Percentiles rank a stretch among this genome's conserved stretches.
Conservation (phyloP, 2,329 filamentous ascomycete genomes). For the Exophiala phaeomuriformis region DNA sequence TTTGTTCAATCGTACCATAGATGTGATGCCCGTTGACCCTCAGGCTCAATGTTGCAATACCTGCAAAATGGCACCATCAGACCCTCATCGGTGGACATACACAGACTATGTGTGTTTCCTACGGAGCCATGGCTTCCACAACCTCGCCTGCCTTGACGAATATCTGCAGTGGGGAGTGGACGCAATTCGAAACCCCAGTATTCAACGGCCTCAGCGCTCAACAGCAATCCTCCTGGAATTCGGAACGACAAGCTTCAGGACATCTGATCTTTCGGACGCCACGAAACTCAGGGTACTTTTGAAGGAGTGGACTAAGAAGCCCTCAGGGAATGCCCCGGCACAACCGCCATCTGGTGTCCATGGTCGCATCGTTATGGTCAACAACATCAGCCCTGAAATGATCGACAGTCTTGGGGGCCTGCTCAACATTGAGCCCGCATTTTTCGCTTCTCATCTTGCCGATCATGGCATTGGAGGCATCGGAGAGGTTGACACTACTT, state of each 20-base stretch:
- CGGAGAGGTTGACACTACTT: constrained; percentile 14
- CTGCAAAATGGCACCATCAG: constrained; percentile 23
- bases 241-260: constrained; percentile 16
- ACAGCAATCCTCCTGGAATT: constrained; percentile 22
- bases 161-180: constrained; percentile 23
- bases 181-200: constrained; percentile 6
- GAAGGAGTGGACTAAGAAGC: constrained; percentile 22
- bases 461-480: constrained; percentile 12
- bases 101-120: constrained; percentile 25
- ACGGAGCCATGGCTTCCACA: constrained; percentile 24
- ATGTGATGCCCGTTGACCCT: constrained; percentile 16
- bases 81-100: constrained; percentile 23
- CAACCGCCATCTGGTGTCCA: constrained; percentile 10
- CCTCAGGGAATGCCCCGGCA: constrained; percentile 11
- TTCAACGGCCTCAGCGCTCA: constrained; percentile 17
- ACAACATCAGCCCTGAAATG: constrained; percentile 22
- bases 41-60: constrained; percentile 14
- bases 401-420: constrained; percentile 21
- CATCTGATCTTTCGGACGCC: constrained; percentile 22
- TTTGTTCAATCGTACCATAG: not conserved
- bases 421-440: constrained; percentile 23
- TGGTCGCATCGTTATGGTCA: constrained; percentile 23
- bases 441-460: constrained; percentile 21
- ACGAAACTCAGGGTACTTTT: constrained; percentile 20
- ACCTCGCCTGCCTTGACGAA: constrained; percentile 21